Evolutionary conservation across 2,329 filamentous ascomycete species (phyloP), one percentile per base, ranked within the genome.

Genomic region (Didymosphaeria variabile): DNA sequence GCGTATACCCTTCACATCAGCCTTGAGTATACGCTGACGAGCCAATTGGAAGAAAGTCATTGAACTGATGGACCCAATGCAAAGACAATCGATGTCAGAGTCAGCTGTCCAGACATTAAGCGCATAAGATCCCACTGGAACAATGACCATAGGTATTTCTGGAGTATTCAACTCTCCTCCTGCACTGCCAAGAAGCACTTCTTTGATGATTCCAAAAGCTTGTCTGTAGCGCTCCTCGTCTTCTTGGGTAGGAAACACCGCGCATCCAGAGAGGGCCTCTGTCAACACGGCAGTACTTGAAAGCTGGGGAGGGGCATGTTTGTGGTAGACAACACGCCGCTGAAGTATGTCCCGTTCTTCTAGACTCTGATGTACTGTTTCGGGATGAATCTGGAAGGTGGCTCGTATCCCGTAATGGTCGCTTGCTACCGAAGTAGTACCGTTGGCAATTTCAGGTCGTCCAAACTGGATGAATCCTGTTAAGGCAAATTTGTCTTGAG

Each of bases 1-100:
- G 23, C 72, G 80, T 40, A 90, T 74, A 0, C 79, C 82, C 21
- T 75, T 70, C 1, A 72, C 63, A 0, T 79, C 72, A 1, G 83
- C 83, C 60, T 79, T 85, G 31, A 80, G 80, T 10, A 91, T 75
- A 9, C 86, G 82, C 67, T 87, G 84, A 1, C 80, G 77, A 5
- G 85, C 86, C 17, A 91, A 77, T 10, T 84, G 74, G 70, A 90
- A 90, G 72, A 91, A 91, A 0, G 83, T 86, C 60, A 80, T 82
- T 1, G 87, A 78, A 68, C 87, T 87, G 59, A 89, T 86, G 23
- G 84, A 82, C 1, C 88, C 87, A 62, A 91, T 85, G 65, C 85
- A 90, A 6, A 91, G 81, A 67, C 87, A 88, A 74, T 91, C 88
- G 7, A 91, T 82, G 66, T 90, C 87, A 1, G 88, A 91, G 0